These are phyloP conservation scores for Quercus cerris DNA, from an alignment of 306 rosid species.

Conservation along the genomic window DNA sequence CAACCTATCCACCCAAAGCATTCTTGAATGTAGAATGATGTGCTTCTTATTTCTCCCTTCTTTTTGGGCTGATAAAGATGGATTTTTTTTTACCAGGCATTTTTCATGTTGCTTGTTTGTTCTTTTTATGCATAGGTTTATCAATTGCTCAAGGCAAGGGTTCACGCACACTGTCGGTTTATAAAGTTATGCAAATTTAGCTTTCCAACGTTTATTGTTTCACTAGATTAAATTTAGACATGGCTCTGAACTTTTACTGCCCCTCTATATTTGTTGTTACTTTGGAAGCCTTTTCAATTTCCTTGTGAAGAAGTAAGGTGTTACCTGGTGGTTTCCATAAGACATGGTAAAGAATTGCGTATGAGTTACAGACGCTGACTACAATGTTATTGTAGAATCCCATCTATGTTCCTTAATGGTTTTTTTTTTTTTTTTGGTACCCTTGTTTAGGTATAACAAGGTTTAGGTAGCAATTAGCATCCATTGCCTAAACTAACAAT, in stretches of 20 bases:
- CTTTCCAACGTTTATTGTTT: background rate
- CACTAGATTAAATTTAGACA: background rate
- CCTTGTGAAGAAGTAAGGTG: too few relatives aligned
- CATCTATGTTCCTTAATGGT: too few relatives aligned
- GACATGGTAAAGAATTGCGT: too few relatives aligned
- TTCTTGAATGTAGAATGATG: constrained; percentile 27
- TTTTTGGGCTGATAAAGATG: background rate
- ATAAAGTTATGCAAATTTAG: background rate
- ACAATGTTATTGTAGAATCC: too few relatives aligned
- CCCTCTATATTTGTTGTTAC: background rate
- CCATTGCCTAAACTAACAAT: too few relatives aligned
- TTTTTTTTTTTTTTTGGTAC: too few relatives aligned
- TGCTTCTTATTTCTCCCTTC: background rate
- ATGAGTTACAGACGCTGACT: too few relatives aligned
- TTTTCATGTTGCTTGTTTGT: background rate
- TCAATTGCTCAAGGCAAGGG: background rate
- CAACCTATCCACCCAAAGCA: constrained; percentile 35
- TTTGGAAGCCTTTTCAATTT: background rate
- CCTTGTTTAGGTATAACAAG: too few relatives aligned
- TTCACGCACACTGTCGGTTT: background rate
- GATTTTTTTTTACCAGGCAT: background rate
- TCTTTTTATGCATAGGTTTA: background rate
- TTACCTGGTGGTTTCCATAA: too few relatives aligned
- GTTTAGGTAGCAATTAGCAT: too few relatives aligned
- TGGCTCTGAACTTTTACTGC: background rate